Evolutionary conservation across 768 basidiomycete genomes (phyloP).

Genomic region (Lentinus tigrinus): DNA sequence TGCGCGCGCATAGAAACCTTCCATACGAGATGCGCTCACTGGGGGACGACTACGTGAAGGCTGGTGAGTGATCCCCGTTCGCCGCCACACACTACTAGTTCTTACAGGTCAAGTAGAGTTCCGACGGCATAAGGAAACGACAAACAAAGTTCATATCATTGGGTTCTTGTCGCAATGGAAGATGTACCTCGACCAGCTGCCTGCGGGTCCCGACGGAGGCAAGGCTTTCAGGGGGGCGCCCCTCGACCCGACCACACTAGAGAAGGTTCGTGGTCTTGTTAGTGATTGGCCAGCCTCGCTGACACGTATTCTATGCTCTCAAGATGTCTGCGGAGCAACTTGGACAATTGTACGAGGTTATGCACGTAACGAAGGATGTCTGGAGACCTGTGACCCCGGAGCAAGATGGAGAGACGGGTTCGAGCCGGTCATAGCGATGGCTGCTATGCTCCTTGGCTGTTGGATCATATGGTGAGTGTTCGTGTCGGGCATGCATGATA

Average conservation of each 20-base stretch:
- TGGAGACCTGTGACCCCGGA: conserved; percentile 58
- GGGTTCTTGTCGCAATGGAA: conserved; percentile 98
- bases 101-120: conserved; percentile 60
- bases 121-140: conserved; percentile 71
- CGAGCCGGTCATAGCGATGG: neutral
- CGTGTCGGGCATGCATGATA: too few relatives aligned
- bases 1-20: conserved; percentile 75
- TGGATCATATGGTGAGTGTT: too few relatives aligned
- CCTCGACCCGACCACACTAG: conserved; percentile 68
- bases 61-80: conserved; percentile 43
- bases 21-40: conserved; percentile 79
- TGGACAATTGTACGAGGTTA: conserved; percentile 91
- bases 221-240: conserved; percentile 59
- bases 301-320: neutral
- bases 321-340: conserved; percentile 91
- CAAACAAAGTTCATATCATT: conserved; percentile 89
- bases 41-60: conserved; percentile 85
- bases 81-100: neutral
- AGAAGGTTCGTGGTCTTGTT: conserved; percentile 53
- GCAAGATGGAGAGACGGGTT: conserved; percentile 2
- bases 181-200: conserved; percentile 76
- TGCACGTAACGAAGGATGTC: conserved; percentile 86
- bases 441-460: neutral
- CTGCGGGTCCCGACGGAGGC: conserved; percentile 40
- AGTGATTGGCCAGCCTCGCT: neutral